Conservation (phyloP, 2,329 filamentous ascomycete genomes). For the Chaetomiaceae sp. region DNA sequence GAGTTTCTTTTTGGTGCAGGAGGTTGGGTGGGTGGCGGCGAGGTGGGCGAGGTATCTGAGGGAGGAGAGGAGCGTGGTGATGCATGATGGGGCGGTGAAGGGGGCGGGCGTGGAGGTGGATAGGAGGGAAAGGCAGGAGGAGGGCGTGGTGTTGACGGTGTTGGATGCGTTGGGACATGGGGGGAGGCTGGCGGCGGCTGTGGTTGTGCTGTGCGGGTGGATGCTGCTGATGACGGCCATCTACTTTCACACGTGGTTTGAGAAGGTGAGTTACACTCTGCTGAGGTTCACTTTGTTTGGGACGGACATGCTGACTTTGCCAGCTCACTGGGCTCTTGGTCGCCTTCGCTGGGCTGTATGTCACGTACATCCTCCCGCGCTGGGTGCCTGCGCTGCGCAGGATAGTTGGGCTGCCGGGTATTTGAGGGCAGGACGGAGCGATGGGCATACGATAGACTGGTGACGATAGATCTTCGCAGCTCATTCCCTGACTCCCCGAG, state of each 20-base stretch:
- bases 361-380: slow-evolving; percentile 49
- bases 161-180: slow-evolving; percentile 40
- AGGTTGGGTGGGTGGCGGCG: slow-evolving; percentile 60
- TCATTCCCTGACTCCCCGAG: background rate
- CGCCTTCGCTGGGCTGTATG: slow-evolving; percentile 44
- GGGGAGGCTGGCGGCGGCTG: slow-evolving; percentile 53
- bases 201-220: slow-evolving; percentile 76
- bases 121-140: slow-evolving; percentile 22
- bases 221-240: slow-evolving; percentile 99
- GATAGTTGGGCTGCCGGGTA: slow-evolving; percentile 48
- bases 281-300: background rate
- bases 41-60: slow-evolving; percentile 40
- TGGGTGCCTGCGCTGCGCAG: slow-evolving; percentile 44
- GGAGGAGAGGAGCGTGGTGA: slow-evolving; percentile 64
- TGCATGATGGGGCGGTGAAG: slow-evolving; percentile 62
- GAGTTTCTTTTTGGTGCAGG: slow-evolving; percentile 75
- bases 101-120: slow-evolving; percentile 48
- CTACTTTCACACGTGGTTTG: slow-evolving; percentile 98
- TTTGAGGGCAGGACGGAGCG: slow-evolving; percentile 32
- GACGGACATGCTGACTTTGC: slow-evolving; percentile 23
- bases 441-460: background rate
- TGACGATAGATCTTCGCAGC: background rate
- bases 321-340: slow-evolving; percentile 53
- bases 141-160: slow-evolving; percentile 25
- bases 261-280: slow-evolving; percentile 65